Evolutionary conservation across 2,329 filamentous ascomycete genomes (phyloP).

Genomic region (Talaromyces sp.): DNA sequence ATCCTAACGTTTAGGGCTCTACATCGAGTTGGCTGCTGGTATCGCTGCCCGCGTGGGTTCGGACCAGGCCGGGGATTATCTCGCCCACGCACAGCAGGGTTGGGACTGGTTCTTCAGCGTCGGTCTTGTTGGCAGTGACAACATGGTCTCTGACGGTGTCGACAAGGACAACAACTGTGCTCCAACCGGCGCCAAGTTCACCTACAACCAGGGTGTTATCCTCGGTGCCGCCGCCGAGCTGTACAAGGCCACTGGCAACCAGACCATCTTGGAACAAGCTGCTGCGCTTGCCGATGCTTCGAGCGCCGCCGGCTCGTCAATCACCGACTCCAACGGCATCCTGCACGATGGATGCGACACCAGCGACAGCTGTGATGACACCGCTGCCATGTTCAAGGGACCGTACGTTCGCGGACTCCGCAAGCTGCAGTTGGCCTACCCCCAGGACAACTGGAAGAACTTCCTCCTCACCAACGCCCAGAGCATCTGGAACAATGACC

Average conservation of each 20-base stretch:
- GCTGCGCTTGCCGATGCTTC: constrained; percentile 46
- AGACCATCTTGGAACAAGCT: constrained; percentile 35
- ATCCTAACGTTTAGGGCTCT: not conserved
- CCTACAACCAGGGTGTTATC: constrained; percentile 12
- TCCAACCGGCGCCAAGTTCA: constrained; percentile 1
- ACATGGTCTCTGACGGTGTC: constrained; percentile 7
- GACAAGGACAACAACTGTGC: constrained; percentile 3
- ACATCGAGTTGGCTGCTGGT: constrained; percentile 10
- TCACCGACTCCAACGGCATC: constrained; percentile 34
- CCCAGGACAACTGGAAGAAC: constrained; percentile 43
- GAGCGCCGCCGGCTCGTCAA: constrained; percentile 26
- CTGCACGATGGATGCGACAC: constrained; percentile 50
- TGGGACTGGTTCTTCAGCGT: constrained; percentile 12
- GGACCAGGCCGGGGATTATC: not conserved
- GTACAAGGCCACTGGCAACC: constrained; percentile 9
- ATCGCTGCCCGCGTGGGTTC: constrained; percentile 5
- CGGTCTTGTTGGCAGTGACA: constrained; percentile 6
- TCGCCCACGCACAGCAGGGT: not conserved
- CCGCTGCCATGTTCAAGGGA: constrained; percentile 63
- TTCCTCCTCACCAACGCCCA: constrained; percentile 60
- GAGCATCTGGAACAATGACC: constrained; percentile 57
- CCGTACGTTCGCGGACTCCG: constrained; percentile 60
- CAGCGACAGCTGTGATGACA: constrained; percentile 30
- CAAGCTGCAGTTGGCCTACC: constrained; percentile 48
- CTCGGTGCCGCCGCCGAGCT: constrained; percentile 11